Conservation (phyloP, 108 stramenopile species). For the Cafeteria roenbergensis region DNA sequence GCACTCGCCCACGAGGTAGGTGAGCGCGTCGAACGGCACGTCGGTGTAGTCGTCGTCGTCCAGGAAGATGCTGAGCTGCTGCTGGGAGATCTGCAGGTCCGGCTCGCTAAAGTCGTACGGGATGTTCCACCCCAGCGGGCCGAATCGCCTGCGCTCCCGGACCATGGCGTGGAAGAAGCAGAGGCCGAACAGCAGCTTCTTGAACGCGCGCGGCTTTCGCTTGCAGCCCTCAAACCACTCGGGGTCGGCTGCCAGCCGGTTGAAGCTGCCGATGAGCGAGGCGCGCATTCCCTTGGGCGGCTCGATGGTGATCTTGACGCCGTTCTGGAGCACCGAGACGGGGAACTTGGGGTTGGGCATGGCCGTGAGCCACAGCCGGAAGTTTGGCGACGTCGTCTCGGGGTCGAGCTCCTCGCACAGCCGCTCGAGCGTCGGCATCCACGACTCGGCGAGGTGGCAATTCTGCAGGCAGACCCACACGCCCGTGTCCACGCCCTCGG, state of each 20-base stretch:
- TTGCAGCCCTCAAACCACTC: slow-evolving; percentile 32
- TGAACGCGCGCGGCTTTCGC: slow-evolving; percentile 29
- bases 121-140: slow-evolving; percentile 57
- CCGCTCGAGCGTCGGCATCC: slow-evolving; percentile 50
- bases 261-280: slow-evolving; percentile 38
- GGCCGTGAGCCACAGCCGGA: slow-evolving; percentile 53
- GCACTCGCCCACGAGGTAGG: slow-evolving; percentile 51
- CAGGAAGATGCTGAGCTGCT: slow-evolving; percentile 50
- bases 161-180: slow-evolving; percentile 52
- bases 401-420: slow-evolving; percentile 44
- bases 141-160: slow-evolving; percentile 46
- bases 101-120: slow-evolving; percentile 51
- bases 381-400: slow-evolving; percentile 33
- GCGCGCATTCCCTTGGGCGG: slow-evolving; percentile 54
- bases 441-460: slow-evolving; percentile 45
- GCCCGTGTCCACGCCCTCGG: slow-evolving; percentile 34
- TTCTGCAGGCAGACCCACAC: slow-evolving; percentile 55
- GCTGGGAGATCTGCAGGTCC: slow-evolving; percentile 43
- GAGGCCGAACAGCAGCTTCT: slow-evolving; percentile 50
- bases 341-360: slow-evolving; percentile 47
- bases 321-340: slow-evolving; percentile 47
- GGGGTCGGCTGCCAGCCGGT: slow-evolving; percentile 9
- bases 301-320: slow-evolving; percentile 56
- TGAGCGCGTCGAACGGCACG: slow-evolving; percentile 44
- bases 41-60: slow-evolving; percentile 29